Evolutionary conservation across 2,329 filamentous ascomycete genomes (phyloP), one percentile per base, ranked within the genome.

Genomic region (Pestalotiopsis sp.): DNA sequence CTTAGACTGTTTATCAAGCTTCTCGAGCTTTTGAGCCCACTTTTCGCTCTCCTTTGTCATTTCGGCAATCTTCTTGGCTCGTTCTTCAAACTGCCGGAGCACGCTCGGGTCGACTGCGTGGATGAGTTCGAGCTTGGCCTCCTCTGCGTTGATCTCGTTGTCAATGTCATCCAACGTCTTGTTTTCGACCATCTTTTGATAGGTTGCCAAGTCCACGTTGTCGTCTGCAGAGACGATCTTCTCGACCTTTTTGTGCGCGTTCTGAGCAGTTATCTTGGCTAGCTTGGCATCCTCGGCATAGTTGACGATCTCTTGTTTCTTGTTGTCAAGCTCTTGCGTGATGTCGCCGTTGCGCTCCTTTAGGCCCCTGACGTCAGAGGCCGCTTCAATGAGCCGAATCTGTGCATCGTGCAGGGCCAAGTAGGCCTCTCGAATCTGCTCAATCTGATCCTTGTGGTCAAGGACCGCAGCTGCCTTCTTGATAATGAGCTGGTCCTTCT

Each of bases 321-420:
- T 84, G 10, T 79, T 76, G 24, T 86, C 82, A 3, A 92, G 81
- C 57, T 80, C 78, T 56, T 82, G 75, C 66, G 85, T 83, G 68
- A 94, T 88, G 61, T 88, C 83, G 9, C 78, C 73, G 72, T 94
- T 93, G 68, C 90, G 89, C 17, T 82, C 81, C 73, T 88, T 87
- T n/a, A 98, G 83, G 5, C 87, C 87, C 58, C 88, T 84, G 2
- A 92, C 79, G 74, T 99, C 96, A 0, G 94, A 98, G n/a, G 84
- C 78, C 1, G 94, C 94, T 81, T 99, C 96, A 38, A 97, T 86
- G 0, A 87, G 81, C 69, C 89, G 85, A 58, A 98, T 84, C 71
- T 92, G 87, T 1, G 88, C 89, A 73, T 94, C 89, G 17, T 94
- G 79, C 11, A 93, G 80, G 14, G 86, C 85, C 59, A 90, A 84